Percentiles rank a stretch among this genome's conserved stretches.
These are phyloP conservation scores for Eimeria zaria DNA, from an alignment of 169 alveolate species.

Conservation along the genomic window DNA sequence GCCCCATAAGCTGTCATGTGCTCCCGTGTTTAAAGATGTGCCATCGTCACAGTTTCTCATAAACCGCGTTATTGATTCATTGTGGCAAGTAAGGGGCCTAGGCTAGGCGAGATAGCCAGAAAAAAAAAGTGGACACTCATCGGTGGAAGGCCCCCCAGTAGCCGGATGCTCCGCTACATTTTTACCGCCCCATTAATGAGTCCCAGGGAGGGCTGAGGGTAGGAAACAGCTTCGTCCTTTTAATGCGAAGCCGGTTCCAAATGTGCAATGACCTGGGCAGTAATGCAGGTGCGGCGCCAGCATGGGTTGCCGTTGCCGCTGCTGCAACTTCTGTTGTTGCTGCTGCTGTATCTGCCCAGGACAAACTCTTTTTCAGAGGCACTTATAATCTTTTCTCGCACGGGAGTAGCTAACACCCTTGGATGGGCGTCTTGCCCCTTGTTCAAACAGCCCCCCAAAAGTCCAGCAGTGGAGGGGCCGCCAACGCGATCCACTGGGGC, in stretches of 20 bases:
- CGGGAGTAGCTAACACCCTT: background rate
- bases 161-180: background rate
- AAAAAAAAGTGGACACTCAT: background rate
- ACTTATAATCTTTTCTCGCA: background rate
- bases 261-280: conserved; percentile 44
- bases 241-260: background rate
- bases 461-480: background rate
- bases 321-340: conserved; percentile 21
- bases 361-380: conserved; percentile 5
- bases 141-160: background rate
- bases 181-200: background rate
- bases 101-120: background rate
- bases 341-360: conserved; percentile 10
- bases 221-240: background rate
- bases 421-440: background rate
- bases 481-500: background rate
- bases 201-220: background rate
- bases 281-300: conserved; percentile 42
- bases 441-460: background rate
- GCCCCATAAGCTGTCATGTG: background rate
- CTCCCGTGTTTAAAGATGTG: background rate
- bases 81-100: background rate
- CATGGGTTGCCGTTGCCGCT: background rate
- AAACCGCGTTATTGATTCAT: background rate
- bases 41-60: background rate